Evolutionary conservation across 1,139 yeast genomes (phyloP).

Genomic region (Saccharomycopsis phalli): DNA sequence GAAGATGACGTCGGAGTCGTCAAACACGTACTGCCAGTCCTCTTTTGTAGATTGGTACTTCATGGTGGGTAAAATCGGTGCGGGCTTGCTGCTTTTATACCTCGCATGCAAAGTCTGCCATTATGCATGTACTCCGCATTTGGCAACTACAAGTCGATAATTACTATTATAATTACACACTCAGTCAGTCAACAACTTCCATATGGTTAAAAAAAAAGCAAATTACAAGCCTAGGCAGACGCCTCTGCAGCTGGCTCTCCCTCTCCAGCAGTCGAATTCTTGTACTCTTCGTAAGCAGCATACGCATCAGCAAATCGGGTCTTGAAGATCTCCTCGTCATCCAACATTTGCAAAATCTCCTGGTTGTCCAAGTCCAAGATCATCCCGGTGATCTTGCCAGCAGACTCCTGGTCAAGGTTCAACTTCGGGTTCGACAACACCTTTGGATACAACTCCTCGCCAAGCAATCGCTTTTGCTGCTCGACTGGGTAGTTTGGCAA

Average conservation of each 20-base stretch:
- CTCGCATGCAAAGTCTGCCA: too few relatives aligned
- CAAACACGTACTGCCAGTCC: conserved; percentile 1
- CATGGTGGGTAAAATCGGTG: not conserved
- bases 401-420: conserved; percentile 83
- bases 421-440: conserved; percentile 80
- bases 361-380: conserved; percentile 90
- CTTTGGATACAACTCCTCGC: conserved; percentile 96
- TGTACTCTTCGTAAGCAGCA: conserved; percentile 84
- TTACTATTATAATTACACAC: not conserved
- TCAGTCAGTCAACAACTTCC: too few relatives aligned
- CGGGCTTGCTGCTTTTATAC: too few relatives aligned
- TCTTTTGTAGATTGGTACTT: not conserved
- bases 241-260: conserved; percentile 25
- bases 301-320: conserved; percentile 93
- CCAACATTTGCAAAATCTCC: conserved; percentile 82
- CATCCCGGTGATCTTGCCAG: conserved; percentile 99
- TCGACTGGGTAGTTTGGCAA: conserved; percentile 65
- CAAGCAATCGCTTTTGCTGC: conserved; percentile 93
- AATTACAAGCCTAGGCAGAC: conserved; percentile 9
- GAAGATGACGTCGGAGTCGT: conserved; percentile 15
- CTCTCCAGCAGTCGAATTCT: conserved; percentile 27
- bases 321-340: conserved; percentile 83
- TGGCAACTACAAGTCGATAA: not conserved
- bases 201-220: too few relatives aligned
- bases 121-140: too few relatives aligned